A percentile compares a stretch with the other conserved stretches of the same genome.
Conservation (phyloP, 495 filamentous ascomycete genomes). For the Mytilinidion resinicola region DNA sequence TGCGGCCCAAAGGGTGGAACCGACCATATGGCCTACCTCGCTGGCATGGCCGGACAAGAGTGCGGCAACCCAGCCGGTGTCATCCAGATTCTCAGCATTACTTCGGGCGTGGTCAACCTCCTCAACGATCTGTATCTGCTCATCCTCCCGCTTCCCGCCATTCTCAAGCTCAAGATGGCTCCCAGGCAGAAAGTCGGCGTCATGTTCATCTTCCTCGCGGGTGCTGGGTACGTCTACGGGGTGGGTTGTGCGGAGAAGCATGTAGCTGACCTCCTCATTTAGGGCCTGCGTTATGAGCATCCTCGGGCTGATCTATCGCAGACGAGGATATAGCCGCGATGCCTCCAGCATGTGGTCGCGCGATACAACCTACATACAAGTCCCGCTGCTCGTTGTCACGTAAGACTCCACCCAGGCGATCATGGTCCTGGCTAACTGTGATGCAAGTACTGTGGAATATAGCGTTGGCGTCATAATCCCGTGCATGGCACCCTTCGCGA, state of each 20-base stretch:
- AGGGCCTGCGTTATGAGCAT: background rate
- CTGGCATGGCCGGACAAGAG: slow-evolving; percentile 2
- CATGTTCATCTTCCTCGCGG: slow-evolving; percentile 1
- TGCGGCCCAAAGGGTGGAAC: slow-evolving; percentile 1
- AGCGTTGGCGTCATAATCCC: slow-evolving; percentile 1
- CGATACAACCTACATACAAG: too few relatives aligned
- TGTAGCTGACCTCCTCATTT: background rate
- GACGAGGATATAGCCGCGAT: background rate
- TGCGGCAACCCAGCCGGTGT: background rate
- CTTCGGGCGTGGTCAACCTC: slow-evolving; percentile 8
- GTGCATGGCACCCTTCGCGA: background rate
- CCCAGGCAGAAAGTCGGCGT: background rate
- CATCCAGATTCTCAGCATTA: background rate
- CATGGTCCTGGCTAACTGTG: background rate
- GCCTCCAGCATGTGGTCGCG: background rate
- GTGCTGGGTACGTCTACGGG: background rate
- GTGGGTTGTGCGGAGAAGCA: background rate
- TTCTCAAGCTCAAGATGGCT: background rate
- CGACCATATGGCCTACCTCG: slow-evolving; percentile 3
- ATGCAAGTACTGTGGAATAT: background rate
- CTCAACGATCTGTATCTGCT: slow-evolving; percentile 5
- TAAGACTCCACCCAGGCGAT: too few relatives aligned
- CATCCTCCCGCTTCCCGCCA: background rate
- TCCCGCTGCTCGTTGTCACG: too few relatives aligned
- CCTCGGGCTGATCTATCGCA: background rate